Base-by-base conservation (phyloP, 352 stramenopile species). In the Phytophthora rubi region DNA sequence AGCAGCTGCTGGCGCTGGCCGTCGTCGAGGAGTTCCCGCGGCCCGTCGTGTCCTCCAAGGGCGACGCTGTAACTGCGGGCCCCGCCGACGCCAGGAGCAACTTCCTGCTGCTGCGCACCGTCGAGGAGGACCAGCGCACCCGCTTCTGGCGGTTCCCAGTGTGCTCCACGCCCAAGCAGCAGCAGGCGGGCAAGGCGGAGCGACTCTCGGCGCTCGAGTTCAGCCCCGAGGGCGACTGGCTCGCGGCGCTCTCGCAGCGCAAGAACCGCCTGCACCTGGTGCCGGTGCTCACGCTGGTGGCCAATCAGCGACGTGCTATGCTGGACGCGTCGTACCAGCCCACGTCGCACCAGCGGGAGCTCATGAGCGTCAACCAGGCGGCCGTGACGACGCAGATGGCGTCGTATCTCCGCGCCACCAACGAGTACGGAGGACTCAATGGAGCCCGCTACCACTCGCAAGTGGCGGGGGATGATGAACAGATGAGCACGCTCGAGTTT, bases 401-500 rank as follows among this genome's bases (percentile, higher is more conserved):
- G 39, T 92, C 87, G 52, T 96, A 93, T 66, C 71, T 96, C 47
- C 77, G 89, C 32, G 86, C 88, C 8, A 93, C 86, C 8, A 95
- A 95, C 66, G 84, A 93, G 51, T 83, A 79, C 42, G 88, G 88
- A 52, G 89, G 89, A 0, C 75, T 93, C 10, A 95, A 96, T 60
- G 89, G 86, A 53, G 87, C 89, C 53, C 76, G 88, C 6, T 96
- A 96, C 70, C 80, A 91, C 60, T 95, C 87, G 12, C 84, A 91
- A 48, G 88, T 96, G 12, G 83, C 89, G 0, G 86, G 88, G 13
- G 89, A 96, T 47, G 73, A 93, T 35, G 77, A 91, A 63, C 86
- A 95, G 70, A 91, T 96, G 85, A 95, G 87, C 65, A 91, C 81
- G 35, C 75, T 96, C 16, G 87, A 93, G 73, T 94, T 96, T 53